Evolutionary conservation across 2,329 filamentous ascomycete species (phyloP).

Genomic region (Akanthomyces lecanii): DNA sequence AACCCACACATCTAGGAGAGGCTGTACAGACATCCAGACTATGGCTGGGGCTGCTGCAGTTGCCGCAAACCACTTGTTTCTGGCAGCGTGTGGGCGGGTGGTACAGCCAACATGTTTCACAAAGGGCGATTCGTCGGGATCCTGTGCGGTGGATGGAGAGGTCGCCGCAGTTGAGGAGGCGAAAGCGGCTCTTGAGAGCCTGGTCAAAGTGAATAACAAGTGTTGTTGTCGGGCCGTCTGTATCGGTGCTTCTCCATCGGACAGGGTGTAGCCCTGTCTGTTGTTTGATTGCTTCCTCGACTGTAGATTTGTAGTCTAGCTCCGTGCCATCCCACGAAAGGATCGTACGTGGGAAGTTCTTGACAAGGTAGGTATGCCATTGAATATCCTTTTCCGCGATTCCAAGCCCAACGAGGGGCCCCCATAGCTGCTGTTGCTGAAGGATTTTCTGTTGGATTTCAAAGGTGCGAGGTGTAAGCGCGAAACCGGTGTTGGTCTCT

Average conservation of each 20-base stretch:
- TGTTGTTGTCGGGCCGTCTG: not conserved
- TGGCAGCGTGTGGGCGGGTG: not conserved
- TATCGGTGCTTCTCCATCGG: not conserved
- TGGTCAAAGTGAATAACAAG: not conserved
- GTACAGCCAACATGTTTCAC: not conserved
- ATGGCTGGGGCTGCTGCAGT: not conserved
- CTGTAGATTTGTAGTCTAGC: not conserved
- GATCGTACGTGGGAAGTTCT: conserved; percentile 5
- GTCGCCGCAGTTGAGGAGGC: not conserved
- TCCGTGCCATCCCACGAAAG: not conserved
- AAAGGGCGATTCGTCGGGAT: not conserved
- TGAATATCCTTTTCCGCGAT: conserved; percentile 6
- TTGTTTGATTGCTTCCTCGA: conserved; percentile 2
- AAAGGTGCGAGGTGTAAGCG: not conserved
- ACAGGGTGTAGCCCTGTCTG: not conserved
- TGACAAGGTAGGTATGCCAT: conserved; percentile 6
- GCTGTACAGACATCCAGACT: not conserved
- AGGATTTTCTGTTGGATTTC: conserved; percentile 1
- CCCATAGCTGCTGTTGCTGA: not conserved
- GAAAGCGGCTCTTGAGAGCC: too few species aligned
- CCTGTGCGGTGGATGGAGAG: not conserved
- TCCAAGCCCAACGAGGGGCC: not conserved
- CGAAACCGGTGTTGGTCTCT: not conserved
- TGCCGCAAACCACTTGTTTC: not conserved
- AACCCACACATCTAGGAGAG: not conserved